These are phyloP conservation scores for Peniophora sp. DNA, from an alignment of 1,284 basidiomycete genomes.

Conservation along the genomic window DNA sequence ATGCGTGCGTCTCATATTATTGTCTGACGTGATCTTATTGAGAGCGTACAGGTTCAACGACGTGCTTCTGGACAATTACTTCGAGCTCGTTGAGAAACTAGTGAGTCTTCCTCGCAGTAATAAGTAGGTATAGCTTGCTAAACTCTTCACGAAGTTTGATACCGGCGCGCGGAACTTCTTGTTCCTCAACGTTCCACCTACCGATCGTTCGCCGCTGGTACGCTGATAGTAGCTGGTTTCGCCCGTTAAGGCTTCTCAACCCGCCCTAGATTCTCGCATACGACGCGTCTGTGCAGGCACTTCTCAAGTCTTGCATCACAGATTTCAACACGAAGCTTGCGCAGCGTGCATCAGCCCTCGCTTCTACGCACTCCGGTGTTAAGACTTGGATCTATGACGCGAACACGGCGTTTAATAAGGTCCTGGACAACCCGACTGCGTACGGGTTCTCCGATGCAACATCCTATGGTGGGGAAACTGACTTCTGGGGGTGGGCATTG, in stretches of 20 bases:
- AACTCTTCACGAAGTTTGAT: slow-evolving; percentile 19
- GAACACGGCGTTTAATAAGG: slow-evolving; percentile 39
- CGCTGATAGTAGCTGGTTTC: slow-evolving; percentile 8
- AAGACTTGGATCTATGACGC: slow-evolving; percentile 45
- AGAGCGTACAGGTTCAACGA: slow-evolving; percentile 34
- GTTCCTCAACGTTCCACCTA: slow-evolving; percentile 18
- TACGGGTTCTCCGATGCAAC: slow-evolving; percentile 48
- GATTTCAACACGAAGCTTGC: slow-evolving; percentile 44
- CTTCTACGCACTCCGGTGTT: slow-evolving; percentile 37
- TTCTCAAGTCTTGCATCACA: slow-evolving; percentile 38
- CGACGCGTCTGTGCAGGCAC: slow-evolving; percentile 29
- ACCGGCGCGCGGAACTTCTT: slow-evolving; percentile 47
- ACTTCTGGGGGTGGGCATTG: slow-evolving; percentile 45
- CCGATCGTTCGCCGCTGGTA: slow-evolving; percentile 14
- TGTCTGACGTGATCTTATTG: background rate
- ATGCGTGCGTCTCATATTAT: background rate
- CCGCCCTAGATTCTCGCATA: slow-evolving; percentile 39
- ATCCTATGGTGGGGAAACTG: slow-evolving; percentile 35
- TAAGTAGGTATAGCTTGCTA: too few species aligned
- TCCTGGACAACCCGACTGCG: slow-evolving; percentile 37
- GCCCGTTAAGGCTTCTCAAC: background rate
- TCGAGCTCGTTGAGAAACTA: slow-evolving; percentile 44
- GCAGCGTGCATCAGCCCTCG: slow-evolving; percentile 29
- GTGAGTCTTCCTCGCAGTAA: slow-evolving; percentile 25
- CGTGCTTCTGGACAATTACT: slow-evolving; percentile 41